Percentiles rank a stretch among this genome's conserved stretches.
These are phyloP conservation scores for Annulohypoxylon maeteangense DNA, from an alignment of 495 filamentous ascomycete species.

Conservation along the genomic window DNA sequence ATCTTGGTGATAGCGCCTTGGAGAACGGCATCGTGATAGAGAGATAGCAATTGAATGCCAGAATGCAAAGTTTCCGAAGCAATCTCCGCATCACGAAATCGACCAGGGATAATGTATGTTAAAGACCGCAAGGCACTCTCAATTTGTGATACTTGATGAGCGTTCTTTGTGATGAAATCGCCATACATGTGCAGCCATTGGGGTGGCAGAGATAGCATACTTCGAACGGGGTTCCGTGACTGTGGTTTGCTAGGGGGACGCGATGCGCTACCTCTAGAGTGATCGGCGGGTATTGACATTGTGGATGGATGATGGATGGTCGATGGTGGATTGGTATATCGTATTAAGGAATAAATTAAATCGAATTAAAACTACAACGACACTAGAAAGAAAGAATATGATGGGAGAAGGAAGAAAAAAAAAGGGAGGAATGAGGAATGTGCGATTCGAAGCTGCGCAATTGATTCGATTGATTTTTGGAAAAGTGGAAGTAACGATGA, in stretches of 20 bases:
- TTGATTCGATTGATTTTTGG: conserved; percentile 11
- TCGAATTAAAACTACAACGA: conserved; percentile 15
- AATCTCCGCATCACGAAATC: conserved; percentile 92
- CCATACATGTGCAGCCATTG: conserved; percentile 84
- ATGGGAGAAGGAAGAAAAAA: conserved; percentile 9
- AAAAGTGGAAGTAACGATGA: conserved; percentile 16
- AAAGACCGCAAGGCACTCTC: conserved; percentile 90
- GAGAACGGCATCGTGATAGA: conserved; percentile 94
- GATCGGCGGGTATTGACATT: conserved; percentile 42
- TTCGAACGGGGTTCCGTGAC: conserved; percentile 39
- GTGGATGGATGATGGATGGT: conserved; percentile 14
- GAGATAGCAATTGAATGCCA: conserved; percentile 85
- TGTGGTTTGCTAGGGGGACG: conserved; percentile 36
- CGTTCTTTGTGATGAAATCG: conserved; percentile 93
- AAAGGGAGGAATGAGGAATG: neutral
- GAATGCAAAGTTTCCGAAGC: conserved; percentile 94
- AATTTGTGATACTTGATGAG: conserved; percentile 89
- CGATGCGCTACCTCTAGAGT: conserved; percentile 30
- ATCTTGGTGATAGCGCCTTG: conserved; percentile 65
- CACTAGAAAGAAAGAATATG: conserved; percentile 9
- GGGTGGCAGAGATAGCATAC: conserved; percentile 63
- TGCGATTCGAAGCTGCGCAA: conserved; percentile 1
- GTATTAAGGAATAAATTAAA: conserved; percentile 12
- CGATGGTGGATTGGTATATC: conserved; percentile 11
- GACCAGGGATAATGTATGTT: conserved; percentile 95